These are phyloP conservation scores for Colletotrichum spaethianum DNA, from an alignment of 2,329 filamentous ascomycete genomes.

Conservation along the genomic window DNA sequence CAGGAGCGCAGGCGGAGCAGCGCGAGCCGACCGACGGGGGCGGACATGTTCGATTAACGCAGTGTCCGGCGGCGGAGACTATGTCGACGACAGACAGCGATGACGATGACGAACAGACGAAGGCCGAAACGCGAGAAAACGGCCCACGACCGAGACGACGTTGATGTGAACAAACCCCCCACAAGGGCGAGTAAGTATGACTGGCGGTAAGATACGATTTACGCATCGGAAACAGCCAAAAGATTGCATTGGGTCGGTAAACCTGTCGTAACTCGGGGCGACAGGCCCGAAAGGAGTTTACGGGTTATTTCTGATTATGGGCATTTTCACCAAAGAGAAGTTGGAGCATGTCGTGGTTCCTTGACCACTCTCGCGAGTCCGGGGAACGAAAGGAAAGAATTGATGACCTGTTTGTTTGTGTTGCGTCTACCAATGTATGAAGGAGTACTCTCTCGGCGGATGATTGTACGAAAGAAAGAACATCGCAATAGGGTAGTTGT, in stretches of 20 bases:
- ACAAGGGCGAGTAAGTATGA: conserved; percentile 26
- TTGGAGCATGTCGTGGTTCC: conserved; percentile 14
- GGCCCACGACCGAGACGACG: conserved; percentile 27
- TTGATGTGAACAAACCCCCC: conserved; percentile 21
- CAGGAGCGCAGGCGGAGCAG: conserved; percentile 64
- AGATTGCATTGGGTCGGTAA: conserved; percentile 35
- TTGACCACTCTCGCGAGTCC: neutral
- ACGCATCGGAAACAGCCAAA: conserved; percentile 11
- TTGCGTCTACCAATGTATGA: conserved; percentile 19
- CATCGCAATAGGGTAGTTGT: neutral
- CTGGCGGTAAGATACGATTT: conserved; percentile 10
- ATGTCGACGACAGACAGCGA: neutral
- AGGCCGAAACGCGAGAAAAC: neutral
- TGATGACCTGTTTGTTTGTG: neutral
- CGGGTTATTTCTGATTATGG: neutral
- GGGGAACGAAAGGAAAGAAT: conserved; percentile 5
- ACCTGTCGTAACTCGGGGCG: neutral
- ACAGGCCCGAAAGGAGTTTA: conserved; percentile 30
- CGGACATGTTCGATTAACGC: conserved; percentile 56
- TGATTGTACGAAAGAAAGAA: conserved; percentile 28
- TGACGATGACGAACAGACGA: conserved; percentile 20
- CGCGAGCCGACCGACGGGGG: conserved; percentile 53
- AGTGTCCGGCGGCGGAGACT: conserved; percentile 8
- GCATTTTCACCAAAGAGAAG: neutral
- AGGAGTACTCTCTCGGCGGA: conserved; percentile 18